Evolutionary conservation across 2,329 filamentous ascomycete species (phyloP), one percentile per base, ranked within the genome.

Genomic region (Xylariales sp.): DNA sequence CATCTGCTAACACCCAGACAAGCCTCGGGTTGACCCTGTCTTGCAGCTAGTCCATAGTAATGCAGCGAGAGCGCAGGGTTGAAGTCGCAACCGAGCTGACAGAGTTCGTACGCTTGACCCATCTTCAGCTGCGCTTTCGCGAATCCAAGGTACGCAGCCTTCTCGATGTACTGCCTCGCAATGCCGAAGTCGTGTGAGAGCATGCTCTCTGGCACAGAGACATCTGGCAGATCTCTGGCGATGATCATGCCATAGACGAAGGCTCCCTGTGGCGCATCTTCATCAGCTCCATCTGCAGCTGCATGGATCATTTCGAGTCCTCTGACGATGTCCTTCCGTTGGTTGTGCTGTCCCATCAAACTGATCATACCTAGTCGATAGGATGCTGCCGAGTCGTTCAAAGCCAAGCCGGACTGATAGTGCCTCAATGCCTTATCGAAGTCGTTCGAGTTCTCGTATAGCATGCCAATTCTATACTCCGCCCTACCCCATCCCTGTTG

Each of bases 401-500:
- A 70, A 37, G 80, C 77, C 37, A 93, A 82, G 37, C 93, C 93
- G 35, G 79, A 77, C 50, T 88, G 81, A 64, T 97, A 98, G 63
- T 97, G 90, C 56, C 84, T 82, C 57, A 96, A 82, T 5, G 93
- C 93, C 62, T 95, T 96, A 48, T 83, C 76, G 46, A 89, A 84
- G 57, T 98, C 91, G 58, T 95, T 95, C 4, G 89, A 91, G 61
- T 86, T 89, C 66, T 98, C 93, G 60, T 90, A 97, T 43, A 96
- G 85, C 91, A 97, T 98, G 48, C 93, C 93, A 68, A 98, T 95
- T 34, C 93, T 82, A 63, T 98, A 98, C 63, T 97, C 88, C 15
- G 93, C 90, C 53, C 93, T 77, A 16, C 84, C 80, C 65, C 90
- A 95, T 44, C 88, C 88, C 53, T 87, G 82, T 53, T 90, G 85